Evolutionary conservation across 768 basidiomycete genomes (phyloP), one percentile per base, ranked within the genome.

Genomic region (Tulasnella sp.): DNA sequence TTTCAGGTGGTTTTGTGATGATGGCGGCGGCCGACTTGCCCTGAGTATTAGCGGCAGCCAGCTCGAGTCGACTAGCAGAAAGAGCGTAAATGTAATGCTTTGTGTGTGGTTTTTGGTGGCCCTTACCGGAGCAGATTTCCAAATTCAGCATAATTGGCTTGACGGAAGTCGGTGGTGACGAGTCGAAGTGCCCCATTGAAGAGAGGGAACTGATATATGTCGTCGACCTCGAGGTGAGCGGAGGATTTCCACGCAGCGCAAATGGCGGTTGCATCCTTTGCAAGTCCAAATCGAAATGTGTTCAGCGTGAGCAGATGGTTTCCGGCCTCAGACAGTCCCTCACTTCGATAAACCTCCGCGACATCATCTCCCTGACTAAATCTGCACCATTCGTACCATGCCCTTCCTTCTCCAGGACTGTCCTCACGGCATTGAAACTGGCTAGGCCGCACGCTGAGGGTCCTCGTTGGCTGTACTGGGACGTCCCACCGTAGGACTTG

Each of bases 1-100:
- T 93, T 83, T 93, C 93, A 0, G 93, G 92, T 50, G 93, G 92
- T 31, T 92, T 91, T 0, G 93, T 93, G 81, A 93, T 90, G 76
- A 93, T 87, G 48, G 86, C 86, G 78, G 89, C 89, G 73, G 72
- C 75, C 41, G 48, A 80, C 31, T 40, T 72, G 48, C 48, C 48
- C 16, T 22, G 48, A 2, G 28, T 69, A 37, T 34, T 34, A 37
- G 12, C 64, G 31, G 34, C 58, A 4, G 48, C 24, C 8, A 7
- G 18, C 28, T 79, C 22, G 34, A 79, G 72, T 22, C n/a, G 58
- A 22, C 75, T 42, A 24, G 12, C 4, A 76, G 5, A 16, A 41
- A 72, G 69, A 72, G 34, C 3, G 34, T 42, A 28, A 44, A 37
- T 50, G 44, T 12, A 14, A 48, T 46, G 44, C 34, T 16, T 73